A percentile compares a stretch with the other conserved stretches of the same genome.
Conservation (phyloP, 2,329 filamentous ascomycete genomes). For the Fusarium liriodendri region DNA sequence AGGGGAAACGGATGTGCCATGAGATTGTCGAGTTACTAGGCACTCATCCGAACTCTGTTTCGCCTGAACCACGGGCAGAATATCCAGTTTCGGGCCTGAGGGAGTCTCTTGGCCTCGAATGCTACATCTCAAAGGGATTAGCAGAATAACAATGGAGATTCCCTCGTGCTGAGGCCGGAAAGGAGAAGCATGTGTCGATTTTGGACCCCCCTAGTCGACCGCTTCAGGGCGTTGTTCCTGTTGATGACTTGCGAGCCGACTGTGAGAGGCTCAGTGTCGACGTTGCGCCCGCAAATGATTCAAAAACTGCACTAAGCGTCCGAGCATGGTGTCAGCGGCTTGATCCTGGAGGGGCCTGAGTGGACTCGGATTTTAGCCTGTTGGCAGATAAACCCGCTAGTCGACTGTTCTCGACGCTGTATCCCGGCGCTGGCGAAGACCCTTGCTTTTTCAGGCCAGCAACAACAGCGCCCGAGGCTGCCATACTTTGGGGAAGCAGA, state of each 20-base stretch:
- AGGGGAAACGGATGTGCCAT: neutral
- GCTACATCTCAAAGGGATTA: conserved; percentile 7
- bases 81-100: neutral
- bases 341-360: conserved; percentile 19
- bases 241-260: conserved; percentile 31
- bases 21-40: neutral
- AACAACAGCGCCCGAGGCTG: neutral
- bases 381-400: conserved; percentile 21
- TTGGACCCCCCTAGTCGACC: conserved; percentile 24
- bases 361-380: conserved; percentile 35
- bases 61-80: neutral
- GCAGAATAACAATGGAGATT: neutral
- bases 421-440: neutral
- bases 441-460: neutral
- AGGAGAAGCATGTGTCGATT: conserved; percentile 16
- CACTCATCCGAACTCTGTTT: neutral
- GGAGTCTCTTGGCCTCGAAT: neutral
- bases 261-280: conserved; percentile 37
- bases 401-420: neutral
- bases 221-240: conserved; percentile 24
- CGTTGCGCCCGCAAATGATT: conserved; percentile 45
- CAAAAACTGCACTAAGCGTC: conserved; percentile 37
- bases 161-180: conserved; percentile 29
- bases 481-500: conserved; percentile 32
- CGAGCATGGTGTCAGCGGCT: conserved; percentile 43